Percentiles rank a stretch among this genome's conserved stretches.
phyloP scores from a whole-genome alignment of 257 asterid genomes.

The Ilex aquifolium region DNA sequence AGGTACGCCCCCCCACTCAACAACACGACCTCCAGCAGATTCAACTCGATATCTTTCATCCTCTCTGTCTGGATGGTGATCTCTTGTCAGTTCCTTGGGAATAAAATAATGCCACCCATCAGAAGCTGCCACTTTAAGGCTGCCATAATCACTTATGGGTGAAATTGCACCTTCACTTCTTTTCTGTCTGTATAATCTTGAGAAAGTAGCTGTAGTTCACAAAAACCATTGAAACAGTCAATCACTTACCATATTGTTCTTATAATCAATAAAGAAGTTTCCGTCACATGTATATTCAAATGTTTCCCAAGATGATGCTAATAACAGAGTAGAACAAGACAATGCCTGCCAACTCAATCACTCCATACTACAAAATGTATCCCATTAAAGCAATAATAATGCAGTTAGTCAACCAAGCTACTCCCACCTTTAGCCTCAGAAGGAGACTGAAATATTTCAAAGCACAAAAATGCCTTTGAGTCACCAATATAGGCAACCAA shows the following conservation, averaged over 20 bases:
- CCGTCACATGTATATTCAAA: neutral
- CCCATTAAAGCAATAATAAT: no score
- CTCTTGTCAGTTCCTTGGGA: slow-evolving; percentile 84
- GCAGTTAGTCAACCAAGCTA: no score
- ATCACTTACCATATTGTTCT: neutral
- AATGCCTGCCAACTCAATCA: neutral
- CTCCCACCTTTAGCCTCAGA: slow-evolving; percentile 78
- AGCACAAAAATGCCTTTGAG: slow-evolving; percentile 92
- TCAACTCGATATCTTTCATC: slow-evolving; percentile 83
- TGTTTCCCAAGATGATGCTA: neutral
- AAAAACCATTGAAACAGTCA: slow-evolving; percentile 16
- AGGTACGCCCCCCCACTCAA: slow-evolving; percentile 86
- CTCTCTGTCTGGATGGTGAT: slow-evolving; percentile 95
- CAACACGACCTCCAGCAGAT: slow-evolving; percentile 88
- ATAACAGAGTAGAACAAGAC: neutral
- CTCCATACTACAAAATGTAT: neutral
- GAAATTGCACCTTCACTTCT: slow-evolving; percentile 42
- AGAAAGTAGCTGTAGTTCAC: slow-evolving; percentile 71
- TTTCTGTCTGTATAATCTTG: slow-evolving; percentile 60
- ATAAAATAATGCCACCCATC: slow-evolving; percentile 59
- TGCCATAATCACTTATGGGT: slow-evolving; percentile 45
- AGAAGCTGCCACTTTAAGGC: slow-evolving; percentile 60
- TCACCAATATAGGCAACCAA: slow-evolving; percentile 94
- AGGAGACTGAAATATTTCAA: no score
- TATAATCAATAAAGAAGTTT: no score